Conservation (phyloP, 75 land plant species). For the Cupressus sempervirens region DNA sequence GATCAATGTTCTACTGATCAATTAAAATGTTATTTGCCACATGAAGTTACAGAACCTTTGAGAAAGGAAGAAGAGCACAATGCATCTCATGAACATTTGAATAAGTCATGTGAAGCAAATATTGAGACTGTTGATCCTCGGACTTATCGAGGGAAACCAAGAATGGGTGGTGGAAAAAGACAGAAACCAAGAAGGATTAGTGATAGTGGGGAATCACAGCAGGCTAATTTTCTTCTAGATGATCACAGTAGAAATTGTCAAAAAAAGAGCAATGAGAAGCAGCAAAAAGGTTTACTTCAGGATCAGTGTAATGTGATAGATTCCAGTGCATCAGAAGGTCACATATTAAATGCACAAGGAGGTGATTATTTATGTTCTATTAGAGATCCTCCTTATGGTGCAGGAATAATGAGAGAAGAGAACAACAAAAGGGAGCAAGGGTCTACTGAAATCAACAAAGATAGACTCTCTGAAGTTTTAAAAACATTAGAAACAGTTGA, state of each 20-base stretch:
- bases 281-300: background rate
- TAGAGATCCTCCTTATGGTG: background rate
- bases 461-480: background rate
- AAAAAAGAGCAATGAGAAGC: background rate
- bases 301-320: background rate
- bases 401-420: background rate
- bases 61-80: background rate
- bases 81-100: background rate
- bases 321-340: background rate
- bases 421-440: background rate
- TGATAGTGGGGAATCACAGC: background rate
- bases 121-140: background rate
- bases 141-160: background rate
- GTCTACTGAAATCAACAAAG: background rate
- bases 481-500: background rate
- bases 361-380: background rate
- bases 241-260: background rate
- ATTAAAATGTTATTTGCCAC: background rate
- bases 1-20: background rate
- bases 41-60: background rate
- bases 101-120: background rate
- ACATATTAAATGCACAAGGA: background rate
- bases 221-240: background rate
- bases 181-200: background rate
- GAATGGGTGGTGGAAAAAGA: background rate